These are phyloP conservation scores for Furcasterigmium sp. DNA, from an alignment of 2,329 filamentous ascomycete species.

Conservation along the genomic window DNA sequence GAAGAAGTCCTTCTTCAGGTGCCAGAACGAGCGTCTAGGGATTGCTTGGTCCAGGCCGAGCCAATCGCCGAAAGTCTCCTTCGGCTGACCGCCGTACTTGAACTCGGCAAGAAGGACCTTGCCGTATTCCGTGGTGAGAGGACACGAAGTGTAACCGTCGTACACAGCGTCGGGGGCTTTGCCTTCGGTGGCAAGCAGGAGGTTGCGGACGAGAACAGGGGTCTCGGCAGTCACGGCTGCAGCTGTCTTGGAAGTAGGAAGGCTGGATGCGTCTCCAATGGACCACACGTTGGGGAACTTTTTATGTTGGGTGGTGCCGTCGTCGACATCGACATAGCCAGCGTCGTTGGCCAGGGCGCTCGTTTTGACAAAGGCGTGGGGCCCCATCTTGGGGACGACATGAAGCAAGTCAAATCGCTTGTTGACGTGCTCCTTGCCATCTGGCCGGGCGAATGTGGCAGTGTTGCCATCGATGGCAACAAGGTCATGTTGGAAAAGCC, in stretches of 20 bases:
- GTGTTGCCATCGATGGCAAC: conserved; percentile 46
- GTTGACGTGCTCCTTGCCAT: conserved; percentile 36
- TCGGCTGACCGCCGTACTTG: conserved; percentile 57
- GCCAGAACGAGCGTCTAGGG: conserved; percentile 53
- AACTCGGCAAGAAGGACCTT: conserved; percentile 62
- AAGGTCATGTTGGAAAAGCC: conserved; percentile 53
- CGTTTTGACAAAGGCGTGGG: conserved; percentile 47
- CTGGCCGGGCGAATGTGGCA: conserved; percentile 41
- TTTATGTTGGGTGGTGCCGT: conserved; percentile 45
- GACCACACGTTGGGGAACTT: conserved; percentile 55
- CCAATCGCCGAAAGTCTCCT: conserved; percentile 53
- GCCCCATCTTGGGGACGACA: conserved; percentile 54
- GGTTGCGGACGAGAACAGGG: conserved; percentile 43
- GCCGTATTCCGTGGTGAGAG: conserved; percentile 49
- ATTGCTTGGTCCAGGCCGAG: conserved; percentile 52
- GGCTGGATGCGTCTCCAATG: conserved; percentile 51
- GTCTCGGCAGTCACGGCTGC: conserved; percentile 47
- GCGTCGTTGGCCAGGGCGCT: conserved; percentile 48
- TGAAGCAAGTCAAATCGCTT: conserved; percentile 50
- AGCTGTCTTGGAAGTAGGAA: conserved; percentile 53
- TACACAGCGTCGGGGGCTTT: conserved; percentile 37
- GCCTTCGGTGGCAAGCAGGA: conserved; percentile 38
- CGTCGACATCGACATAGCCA: conserved; percentile 54
- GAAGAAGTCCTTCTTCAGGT: conserved; percentile 63
- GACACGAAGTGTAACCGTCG: conserved; percentile 53